These are phyloP conservation scores for Arabis alpina DNA, from an alignment of 345 rosid genomes.

Conservation along the genomic window DNA sequence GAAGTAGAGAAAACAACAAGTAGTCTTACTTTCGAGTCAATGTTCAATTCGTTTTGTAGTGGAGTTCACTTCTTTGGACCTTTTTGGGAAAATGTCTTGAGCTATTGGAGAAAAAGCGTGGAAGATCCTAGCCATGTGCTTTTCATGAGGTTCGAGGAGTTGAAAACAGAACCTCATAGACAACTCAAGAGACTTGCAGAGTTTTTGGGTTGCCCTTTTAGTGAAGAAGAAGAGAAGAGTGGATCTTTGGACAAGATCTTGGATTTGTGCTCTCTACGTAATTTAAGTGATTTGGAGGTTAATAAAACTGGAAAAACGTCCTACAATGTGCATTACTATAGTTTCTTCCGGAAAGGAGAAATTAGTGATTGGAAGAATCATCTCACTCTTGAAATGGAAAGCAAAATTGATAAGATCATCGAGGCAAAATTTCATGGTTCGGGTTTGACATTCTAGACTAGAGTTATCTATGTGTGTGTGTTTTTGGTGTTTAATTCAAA, in stretches of 20 bases:
- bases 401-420: conserved; percentile 46
- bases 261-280: conserved; percentile 54
- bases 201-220: conserved; percentile 38
- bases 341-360: conserved; percentile 53
- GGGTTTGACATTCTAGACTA: conserved; percentile 41
- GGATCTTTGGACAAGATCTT: conserved; percentile 41
- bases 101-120: too few species aligned
- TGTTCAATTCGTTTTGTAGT: conserved; percentile 46
- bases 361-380: conserved; percentile 54
- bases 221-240: conserved; percentile 14
- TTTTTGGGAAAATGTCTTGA: conserved; percentile 58
- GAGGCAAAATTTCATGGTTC: conserved; percentile 41
- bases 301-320: conserved; percentile 45
- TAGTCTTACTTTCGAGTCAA: conserved; percentile 36
- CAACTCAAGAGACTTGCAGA: conserved; percentile 47
- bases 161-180: conserved; percentile 39
- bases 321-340: conserved; percentile 24
- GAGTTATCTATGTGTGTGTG: conserved; percentile 17
- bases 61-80: conserved; percentile 56
- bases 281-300: conserved; percentile 50
- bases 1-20: not conserved
- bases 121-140: too few species aligned
- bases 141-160: conserved; percentile 48
- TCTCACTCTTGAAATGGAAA: conserved; percentile 48
- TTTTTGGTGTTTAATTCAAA: not conserved